Conservation (phyloP, 2,329 filamentous ascomycete species). For the Aurifilum marmelostoma region DNA sequence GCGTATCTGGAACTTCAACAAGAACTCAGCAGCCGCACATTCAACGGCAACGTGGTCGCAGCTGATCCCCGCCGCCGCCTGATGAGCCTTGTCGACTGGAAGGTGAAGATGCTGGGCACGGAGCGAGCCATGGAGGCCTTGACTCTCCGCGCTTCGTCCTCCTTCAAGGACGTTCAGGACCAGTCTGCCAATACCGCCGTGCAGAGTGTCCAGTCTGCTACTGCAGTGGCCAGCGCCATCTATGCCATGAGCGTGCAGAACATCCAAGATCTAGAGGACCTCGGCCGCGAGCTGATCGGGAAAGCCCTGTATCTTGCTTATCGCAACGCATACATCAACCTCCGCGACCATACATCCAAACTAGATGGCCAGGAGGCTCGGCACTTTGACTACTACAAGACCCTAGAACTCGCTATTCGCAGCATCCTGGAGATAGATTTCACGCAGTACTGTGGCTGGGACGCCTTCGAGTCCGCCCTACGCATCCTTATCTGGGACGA, state of each 20-base stretch:
- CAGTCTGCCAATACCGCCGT: background rate
- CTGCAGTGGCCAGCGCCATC: slow-evolving; percentile 3
- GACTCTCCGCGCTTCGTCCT: slow-evolving; percentile 22
- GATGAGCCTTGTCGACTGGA: slow-evolving; percentile 26
- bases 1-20: slow-evolving; percentile 22
- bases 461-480: slow-evolving; percentile 25
- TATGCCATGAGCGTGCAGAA: slow-evolving; percentile 1
- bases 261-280: slow-evolving; percentile 20
- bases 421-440: slow-evolving; percentile 11
- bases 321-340: slow-evolving; percentile 16
- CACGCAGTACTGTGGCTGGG: slow-evolving; percentile 21
- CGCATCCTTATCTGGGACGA: slow-evolving; percentile 26
- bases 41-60: slow-evolving; percentile 26
- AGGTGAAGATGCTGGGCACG: slow-evolving; percentile 13
- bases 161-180: slow-evolving; percentile 19
- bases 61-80: slow-evolving; percentile 25
- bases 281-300: slow-evolving; percentile 23
- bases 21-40: slow-evolving; percentile 26
- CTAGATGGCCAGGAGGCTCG: slow-evolving; percentile 17
- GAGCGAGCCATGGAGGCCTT: slow-evolving; percentile 28
- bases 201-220: background rate
- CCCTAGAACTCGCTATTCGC: background rate
- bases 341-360: background rate
- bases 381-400: slow-evolving; percentile 22
- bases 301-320: slow-evolving; percentile 24